These are phyloP conservation scores for Picochlorum sp. DNA, from an alignment of 139 green algal genomes.

Conservation along the genomic window DNA sequence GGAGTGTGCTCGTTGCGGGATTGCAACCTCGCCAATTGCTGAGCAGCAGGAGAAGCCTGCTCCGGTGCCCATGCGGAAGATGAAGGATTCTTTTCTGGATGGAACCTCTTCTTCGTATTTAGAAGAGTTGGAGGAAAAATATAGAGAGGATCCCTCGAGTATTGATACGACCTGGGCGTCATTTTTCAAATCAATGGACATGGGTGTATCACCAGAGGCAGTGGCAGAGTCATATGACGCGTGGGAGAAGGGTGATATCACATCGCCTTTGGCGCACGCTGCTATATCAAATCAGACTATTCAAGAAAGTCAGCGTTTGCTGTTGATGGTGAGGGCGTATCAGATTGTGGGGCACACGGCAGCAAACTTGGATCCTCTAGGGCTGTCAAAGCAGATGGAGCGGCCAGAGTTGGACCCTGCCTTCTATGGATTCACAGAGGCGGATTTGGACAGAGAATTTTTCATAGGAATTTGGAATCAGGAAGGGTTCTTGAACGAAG, in stretches of 20 bases:
- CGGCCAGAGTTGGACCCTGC: slow-evolving; percentile 72
- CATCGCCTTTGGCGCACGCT: slow-evolving; percentile 54
- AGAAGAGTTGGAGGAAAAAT: slow-evolving; percentile 83
- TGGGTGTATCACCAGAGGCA: slow-evolving; percentile 65
- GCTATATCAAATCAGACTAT: slow-evolving; percentile 85
- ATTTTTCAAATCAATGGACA: slow-evolving; percentile 77
- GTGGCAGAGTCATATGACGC: slow-evolving; percentile 80
- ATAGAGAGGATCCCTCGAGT: slow-evolving; percentile 60
- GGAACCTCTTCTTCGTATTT: slow-evolving; percentile 76
- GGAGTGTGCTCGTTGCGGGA: too few species aligned
- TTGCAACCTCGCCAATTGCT: too few species aligned
- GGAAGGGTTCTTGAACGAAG: slow-evolving; percentile 83
- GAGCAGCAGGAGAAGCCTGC: slow-evolving; percentile 29
- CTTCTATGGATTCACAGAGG: slow-evolving; percentile 89
- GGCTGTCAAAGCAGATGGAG: slow-evolving; percentile 49
- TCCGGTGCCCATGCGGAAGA: slow-evolving; percentile 72
- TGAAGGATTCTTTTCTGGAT: slow-evolving; percentile 93
- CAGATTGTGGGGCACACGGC: slow-evolving; percentile 80
- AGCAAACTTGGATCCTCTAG: slow-evolving; percentile 86
- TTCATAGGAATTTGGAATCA: slow-evolving; percentile 88
- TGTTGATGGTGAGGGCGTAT: slow-evolving; percentile 88
- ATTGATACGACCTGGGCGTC: slow-evolving; percentile 79
- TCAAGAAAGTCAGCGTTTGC: slow-evolving; percentile 85
- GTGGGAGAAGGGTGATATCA: slow-evolving; percentile 59
- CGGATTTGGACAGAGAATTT: slow-evolving; percentile 94